These are phyloP conservation scores for Rhytidhysteron rufulum DNA, from an alignment of 2,329 filamentous ascomycete species.

Conservation along the genomic window DNA sequence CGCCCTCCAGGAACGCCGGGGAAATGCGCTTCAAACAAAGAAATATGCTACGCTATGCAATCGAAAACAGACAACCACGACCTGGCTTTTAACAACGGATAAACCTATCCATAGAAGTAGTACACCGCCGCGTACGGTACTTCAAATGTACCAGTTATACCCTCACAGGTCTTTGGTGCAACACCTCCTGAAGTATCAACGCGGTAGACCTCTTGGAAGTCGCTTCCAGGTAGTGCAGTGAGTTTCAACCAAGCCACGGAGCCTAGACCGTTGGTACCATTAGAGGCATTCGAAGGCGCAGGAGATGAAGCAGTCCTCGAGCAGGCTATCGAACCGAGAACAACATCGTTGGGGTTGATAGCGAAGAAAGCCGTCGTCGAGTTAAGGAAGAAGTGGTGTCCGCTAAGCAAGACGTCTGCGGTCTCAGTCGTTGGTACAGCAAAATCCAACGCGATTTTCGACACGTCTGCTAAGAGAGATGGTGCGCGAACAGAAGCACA, in stretches of 20 bases:
- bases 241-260: constrained; percentile 81
- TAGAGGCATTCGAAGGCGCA: constrained; percentile 60
- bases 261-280: constrained; percentile 55
- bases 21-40: constrained; percentile 27
- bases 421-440: constrained; percentile 47
- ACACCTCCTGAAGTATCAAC: constrained; percentile 79
- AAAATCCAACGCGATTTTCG: constrained; percentile 66
- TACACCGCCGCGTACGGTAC: constrained; percentile 83
- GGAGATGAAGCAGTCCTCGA: constrained; percentile 57
- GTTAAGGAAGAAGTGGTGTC: constrained; percentile 78
- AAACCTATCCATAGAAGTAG: constrained; percentile 50
- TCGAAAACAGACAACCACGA: constrained; percentile 1
- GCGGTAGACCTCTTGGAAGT: constrained; percentile 73
- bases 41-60: background rate
- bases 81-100: background rate
- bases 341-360: constrained; percentile 55
- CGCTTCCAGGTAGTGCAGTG: constrained; percentile 34
- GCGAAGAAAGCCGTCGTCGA: constrained; percentile 74
- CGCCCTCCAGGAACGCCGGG: constrained; percentile 21
- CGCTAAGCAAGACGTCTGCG: constrained; percentile 61
- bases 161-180: constrained; percentile 68
- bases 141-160: constrained; percentile 59
- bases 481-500: constrained; percentile 72
- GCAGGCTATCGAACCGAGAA: constrained; percentile 59
- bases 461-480: constrained; percentile 61